Base-by-base conservation (phyloP, 179 eudicot genomes). In the Dionaea muscipula region DNA sequence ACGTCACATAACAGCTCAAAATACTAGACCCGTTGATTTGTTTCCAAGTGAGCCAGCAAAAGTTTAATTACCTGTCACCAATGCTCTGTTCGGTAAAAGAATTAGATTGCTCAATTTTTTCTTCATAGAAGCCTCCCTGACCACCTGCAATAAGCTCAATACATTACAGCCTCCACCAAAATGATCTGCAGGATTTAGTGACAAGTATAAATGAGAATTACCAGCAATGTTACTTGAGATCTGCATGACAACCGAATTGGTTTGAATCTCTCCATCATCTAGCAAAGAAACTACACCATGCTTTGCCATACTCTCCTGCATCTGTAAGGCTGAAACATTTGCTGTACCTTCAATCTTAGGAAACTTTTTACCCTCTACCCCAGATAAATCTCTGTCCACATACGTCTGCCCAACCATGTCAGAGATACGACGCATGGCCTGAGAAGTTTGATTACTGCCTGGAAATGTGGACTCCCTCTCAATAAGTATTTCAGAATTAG, bases 41-140 rank as follows among this genome's bases (percentile, higher is more conserved):
- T 3, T 11, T 38, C 16, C 2, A 38, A 33, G 7, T 13, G 18
- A 43, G 7, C 47, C 23, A 43, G 43, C 45, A 41, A 41, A 52
- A 71, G 51, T 47, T n/a, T 53, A 45, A 61, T 66, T 71, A 89
- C 95, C 94, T 66, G 28, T 81, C 84, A 72, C 65, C 69, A 21
- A 78, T 60, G 65, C 60, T 49, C 54, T 76, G 81, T 65, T 75
- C 93, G 16, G 68, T 17, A 27, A 75, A 64, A 39, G 79, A 67
- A 59, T 71, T 77, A 51, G 68, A 45, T 35, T 59, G 57, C 22
- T 72, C 84, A 58, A 66, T 69, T 23, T 66, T 75, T 46, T 77
- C 83, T 60, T 67, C 69, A 59, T 72, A 71, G 59, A 79, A 69
- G 53, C 82, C 76, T 53, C 71, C 53, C 62, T 56, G 71, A 46